Conservation (phyloP, 2,329 filamentous ascomycete species). For the Aspergillus bombycis region DNA sequence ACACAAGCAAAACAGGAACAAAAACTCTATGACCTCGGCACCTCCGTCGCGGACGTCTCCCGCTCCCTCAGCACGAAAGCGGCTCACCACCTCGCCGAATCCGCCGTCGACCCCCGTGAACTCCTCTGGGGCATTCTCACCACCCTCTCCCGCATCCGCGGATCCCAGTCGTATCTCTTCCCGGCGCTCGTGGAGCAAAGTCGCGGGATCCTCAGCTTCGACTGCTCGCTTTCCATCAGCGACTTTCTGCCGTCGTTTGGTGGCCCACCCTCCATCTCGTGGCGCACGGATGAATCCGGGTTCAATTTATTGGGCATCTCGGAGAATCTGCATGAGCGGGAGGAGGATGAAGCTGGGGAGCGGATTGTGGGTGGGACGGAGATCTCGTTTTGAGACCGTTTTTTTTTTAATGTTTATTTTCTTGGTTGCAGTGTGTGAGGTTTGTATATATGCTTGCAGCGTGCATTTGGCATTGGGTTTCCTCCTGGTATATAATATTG, state of each 20-base stretch:
- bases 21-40: conserved; percentile 41
- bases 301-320: background rate
- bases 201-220: conserved; percentile 34
- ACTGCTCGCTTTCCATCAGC: conserved; percentile 33
- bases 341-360: background rate
- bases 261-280: conserved; percentile 3
- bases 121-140: conserved; percentile 45
- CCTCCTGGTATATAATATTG: background rate
- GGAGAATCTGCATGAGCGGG: background rate
- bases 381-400: background rate
- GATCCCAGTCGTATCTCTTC: conserved; percentile 42
- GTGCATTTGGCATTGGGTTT: background rate
- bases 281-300: background rate
- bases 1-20: conserved; percentile 35
- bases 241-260: conserved; percentile 30
- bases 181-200: conserved; percentile 37
- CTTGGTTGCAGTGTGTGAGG: background rate
- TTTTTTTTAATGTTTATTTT: background rate
- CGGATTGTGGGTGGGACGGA: background rate
- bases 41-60: conserved; percentile 38
- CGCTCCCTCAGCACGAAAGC: conserved; percentile 34
- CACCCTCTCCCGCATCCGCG: conserved; percentile 42
- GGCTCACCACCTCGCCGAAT: conserved; percentile 33
- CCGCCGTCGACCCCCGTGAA: conserved; percentile 36
- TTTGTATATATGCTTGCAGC: background rate